These are phyloP conservation scores for Aspergillus intermedius DNA, from an alignment of 2,329 filamentous ascomycete species.

Conservation along the genomic window DNA sequence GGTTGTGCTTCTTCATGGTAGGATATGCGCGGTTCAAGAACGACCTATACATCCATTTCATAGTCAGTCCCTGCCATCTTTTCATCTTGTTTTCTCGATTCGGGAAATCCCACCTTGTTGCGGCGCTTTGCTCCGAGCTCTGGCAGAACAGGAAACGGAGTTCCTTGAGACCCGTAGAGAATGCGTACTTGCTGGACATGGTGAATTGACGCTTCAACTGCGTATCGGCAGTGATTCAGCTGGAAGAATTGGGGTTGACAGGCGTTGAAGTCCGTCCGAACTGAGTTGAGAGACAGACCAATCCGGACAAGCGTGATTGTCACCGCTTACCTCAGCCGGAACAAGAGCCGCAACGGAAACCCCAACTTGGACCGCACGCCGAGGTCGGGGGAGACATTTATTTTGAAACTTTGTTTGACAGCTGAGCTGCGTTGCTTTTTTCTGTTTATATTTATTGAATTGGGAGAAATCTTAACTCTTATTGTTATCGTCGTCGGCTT, in stretches of 20 bases:
- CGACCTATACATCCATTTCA: conserved; percentile 49
- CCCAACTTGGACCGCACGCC: conserved; percentile 6
- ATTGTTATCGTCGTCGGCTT: neutral
- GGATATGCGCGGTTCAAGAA: conserved; percentile 91
- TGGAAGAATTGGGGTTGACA: conserved; percentile 1
- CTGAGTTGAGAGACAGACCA: conserved; percentile 11
- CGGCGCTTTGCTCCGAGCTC: conserved; percentile 81
- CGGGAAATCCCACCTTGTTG: conserved; percentile 60
- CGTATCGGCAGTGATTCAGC: neutral
- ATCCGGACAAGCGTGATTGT: conserved; percentile 20
- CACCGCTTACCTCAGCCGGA: conserved; percentile 25
- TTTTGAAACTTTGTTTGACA: conserved; percentile 1
- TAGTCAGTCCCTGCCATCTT: neutral
- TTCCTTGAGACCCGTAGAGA: conserved; percentile 83
- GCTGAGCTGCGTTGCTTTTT: neutral
- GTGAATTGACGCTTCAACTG: conserved; percentile 11
- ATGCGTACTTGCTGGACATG: conserved; percentile 94
- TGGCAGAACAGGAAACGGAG: conserved; percentile 97
- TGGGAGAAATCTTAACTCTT: neutral
- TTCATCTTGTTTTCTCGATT: neutral
- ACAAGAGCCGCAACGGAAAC: conserved; percentile 12
- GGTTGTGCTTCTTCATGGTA: conserved; percentile 99
- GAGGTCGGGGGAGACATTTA: conserved; percentile 12
- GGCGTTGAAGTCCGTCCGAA: conserved; percentile 1
- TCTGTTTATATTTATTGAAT: neutral